A percentile compares a stretch with the other conserved stretches of the same genome.
These are phyloP conservation scores for Aspergillus cavernicola DNA, from an alignment of 495 filamentous ascomycete genomes.

Conservation along the genomic window DNA sequence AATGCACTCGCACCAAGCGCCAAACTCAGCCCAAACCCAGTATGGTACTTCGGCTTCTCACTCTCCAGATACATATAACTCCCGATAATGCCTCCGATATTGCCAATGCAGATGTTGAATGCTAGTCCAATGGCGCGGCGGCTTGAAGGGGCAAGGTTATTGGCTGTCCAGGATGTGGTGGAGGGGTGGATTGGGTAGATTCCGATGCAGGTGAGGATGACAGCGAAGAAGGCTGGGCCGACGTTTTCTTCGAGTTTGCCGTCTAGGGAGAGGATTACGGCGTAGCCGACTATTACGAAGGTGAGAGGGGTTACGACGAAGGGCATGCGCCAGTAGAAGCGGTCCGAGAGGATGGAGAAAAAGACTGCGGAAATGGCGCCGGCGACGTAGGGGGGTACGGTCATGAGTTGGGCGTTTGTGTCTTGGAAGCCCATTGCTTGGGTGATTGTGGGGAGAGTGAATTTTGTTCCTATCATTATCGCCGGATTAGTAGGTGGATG, in stretches of 20 bases:
- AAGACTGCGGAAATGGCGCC: conserved; percentile 30
- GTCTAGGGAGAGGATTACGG: conserved; percentile 24
- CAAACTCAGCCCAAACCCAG: conserved; percentile 30
- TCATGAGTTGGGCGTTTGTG: conserved; percentile 31
- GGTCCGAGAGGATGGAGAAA: conserved; percentile 32
- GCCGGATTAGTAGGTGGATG: not conserved
- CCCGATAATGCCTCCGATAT: conserved; percentile 32
- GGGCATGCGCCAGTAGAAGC: conserved; percentile 36
- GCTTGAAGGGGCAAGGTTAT: conserved; percentile 33
- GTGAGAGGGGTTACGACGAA: conserved; percentile 30
- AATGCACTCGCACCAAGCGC: conserved; percentile 23
- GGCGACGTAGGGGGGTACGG: conserved; percentile 31
- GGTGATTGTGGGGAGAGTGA: conserved; percentile 31
- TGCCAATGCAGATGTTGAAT: conserved; percentile 34
- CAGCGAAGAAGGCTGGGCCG: conserved; percentile 30
- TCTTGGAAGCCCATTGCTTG: conserved; percentile 27
- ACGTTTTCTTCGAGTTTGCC: conserved; percentile 28
- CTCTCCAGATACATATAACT: conserved; percentile 34
- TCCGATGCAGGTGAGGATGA: conserved; percentile 35
- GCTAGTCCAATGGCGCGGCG: conserved; percentile 36
- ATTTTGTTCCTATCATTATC: conserved; percentile 23
- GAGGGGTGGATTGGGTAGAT: conserved; percentile 38
- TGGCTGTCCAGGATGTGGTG: conserved; percentile 34
- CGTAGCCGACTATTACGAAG: conserved; percentile 29
- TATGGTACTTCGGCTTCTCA: conserved; percentile 29